Evolutionary conservation across 2,329 filamentous ascomycete genomes (phyloP), one percentile per base, ranked within the genome.

Genomic region (Zelopaecilomyces penicillatus): DNA sequence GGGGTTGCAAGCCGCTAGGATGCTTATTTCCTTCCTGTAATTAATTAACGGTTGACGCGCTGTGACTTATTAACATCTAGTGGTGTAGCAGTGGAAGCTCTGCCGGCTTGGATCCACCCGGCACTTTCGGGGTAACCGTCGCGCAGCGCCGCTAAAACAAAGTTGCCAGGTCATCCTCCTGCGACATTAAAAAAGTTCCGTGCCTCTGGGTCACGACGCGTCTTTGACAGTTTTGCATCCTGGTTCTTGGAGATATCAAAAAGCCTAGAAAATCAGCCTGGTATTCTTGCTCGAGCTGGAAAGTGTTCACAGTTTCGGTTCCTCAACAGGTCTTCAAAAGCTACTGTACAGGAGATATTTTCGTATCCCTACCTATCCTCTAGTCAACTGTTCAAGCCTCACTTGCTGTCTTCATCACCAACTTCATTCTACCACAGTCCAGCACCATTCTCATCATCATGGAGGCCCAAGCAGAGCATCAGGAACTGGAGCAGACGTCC

Each of bases 401-500:
- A 37, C 38, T 37, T 19, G 34, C 30, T 31, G 34, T 5, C 9
- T 9, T 9, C 31, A 45, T 39, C 38, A 12, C 33, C 39, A 19
- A 19, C 26, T 29, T 30, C 33, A 26, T n/a, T 4, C 26, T 37
- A n/a, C 30, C 31, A 39, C 19, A 19, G 19, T 19, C 19, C 12
- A 7, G 26, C 28, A 8, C 4, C 12, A 30, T 38, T 38, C 5
- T 30, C 35, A 30, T 34, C 35, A 46, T 12, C 30, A 49, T 49
- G 47, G 37, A 41, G 11, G 38, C 44, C n/a, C 41, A 43, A 35
- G 10, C 44, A 46, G 19, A 53, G 11, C 56, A 58, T 41, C 57
- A 58, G 41, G 50, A 52, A 32, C 50, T 57, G 43, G 53, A 58
- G 29, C 53, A 58, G 37, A 48, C 51, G 30, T 53, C 57, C 38